Percentiles rank a stretch among this genome's conserved stretches.
Evolutionary conservation across 2,329 filamentous ascomycete genomes (phyloP).

Genomic region (Epichloe sibirici): DNA sequence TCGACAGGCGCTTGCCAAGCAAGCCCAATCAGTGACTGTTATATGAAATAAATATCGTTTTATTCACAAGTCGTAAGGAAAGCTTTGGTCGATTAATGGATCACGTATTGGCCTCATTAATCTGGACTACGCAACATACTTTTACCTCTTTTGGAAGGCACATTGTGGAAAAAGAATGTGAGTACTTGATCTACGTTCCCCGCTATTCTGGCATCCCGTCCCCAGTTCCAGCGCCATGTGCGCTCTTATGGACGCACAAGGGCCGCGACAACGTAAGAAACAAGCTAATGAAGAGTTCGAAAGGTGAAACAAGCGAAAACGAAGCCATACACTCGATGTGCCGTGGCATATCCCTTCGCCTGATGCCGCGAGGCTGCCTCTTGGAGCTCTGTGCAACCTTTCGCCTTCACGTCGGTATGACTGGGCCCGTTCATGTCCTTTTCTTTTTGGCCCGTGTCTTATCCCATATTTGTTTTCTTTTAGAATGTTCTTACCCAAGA

Average conservation of each 20-base stretch:
- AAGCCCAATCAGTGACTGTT: no score
- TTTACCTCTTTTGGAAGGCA: no score
- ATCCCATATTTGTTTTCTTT: not conserved
- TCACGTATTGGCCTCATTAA: no score
- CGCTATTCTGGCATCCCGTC: no score
- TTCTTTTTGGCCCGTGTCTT: not conserved
- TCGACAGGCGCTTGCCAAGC: no score
- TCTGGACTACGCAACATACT: no score
- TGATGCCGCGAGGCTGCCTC: constrained; percentile 4
- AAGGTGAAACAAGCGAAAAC: not conserved
- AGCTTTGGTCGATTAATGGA: no score
- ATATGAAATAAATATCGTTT: no score
- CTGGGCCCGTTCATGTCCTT: not conserved
- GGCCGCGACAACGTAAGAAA: not conserved
- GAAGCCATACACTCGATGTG: not conserved
- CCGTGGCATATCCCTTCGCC: not conserved
- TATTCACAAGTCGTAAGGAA: no score
- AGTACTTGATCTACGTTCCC: no score
- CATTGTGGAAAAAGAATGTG: no score
- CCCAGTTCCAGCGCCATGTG: no score
- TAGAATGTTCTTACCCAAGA: not conserved
- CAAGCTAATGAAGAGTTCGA: not conserved
- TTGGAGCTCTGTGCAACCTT: not conserved
- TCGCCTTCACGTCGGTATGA: not conserved
- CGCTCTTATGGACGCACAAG: not conserved